These are phyloP conservation scores for Stevia rebaudiana DNA, from an alignment of 140 eudicot genomes.

Conservation along the genomic window DNA sequence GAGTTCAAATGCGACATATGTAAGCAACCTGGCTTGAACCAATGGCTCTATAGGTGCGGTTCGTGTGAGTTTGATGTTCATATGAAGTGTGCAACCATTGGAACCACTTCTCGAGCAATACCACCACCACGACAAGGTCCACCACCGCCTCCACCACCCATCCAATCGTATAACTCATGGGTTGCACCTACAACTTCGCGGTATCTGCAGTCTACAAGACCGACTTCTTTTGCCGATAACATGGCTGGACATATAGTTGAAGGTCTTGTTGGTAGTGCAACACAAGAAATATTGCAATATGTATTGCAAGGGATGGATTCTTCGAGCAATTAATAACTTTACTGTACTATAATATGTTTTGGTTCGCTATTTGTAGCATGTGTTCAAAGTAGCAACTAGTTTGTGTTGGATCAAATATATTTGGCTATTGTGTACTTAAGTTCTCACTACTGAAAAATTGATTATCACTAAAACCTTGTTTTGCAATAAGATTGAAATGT, in stretches of 20 bases:
- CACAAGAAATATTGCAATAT: constrained; percentile 16
- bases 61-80: constrained; percentile 50
- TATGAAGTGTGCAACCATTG: constrained; percentile 29
- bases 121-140: no score
- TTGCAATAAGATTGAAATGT: no score
- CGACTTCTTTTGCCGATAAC: neutral
- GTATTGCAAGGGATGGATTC: constrained; percentile 20
- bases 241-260: constrained; percentile 29
- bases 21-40: constrained; percentile 27
- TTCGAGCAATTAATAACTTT: no score
- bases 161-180: constrained; percentile 14
- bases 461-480: no score
- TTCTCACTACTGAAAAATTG: no score
- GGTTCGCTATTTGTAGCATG: no score
- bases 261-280: constrained; percentile 15
- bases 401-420: no score
- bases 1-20: constrained; percentile 44
- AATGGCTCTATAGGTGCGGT: constrained; percentile 53
- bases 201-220: constrained; percentile 11
- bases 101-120: constrained; percentile 3
- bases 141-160: neutral
- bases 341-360: no score
- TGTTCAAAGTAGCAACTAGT: no score
- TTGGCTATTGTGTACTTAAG: no score
- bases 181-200: constrained; percentile 14